Evolutionary conservation across 306 rosid species (phyloP).

Genomic region (Coriaria nepalensis): DNA sequence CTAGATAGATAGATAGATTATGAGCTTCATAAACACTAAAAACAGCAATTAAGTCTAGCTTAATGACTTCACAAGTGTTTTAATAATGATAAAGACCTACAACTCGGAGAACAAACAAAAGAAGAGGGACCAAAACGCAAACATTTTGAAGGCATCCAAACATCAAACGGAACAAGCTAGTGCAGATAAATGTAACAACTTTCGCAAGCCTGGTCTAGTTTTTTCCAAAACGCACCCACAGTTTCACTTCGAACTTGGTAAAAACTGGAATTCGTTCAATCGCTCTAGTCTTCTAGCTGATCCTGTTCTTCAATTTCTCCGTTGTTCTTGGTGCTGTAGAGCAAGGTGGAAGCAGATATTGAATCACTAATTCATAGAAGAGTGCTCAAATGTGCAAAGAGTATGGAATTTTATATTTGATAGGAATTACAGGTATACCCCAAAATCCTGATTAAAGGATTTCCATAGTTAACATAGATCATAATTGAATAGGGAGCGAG

Average conservation of each 20-base stretch:
- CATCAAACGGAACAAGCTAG: too few relatives aligned
- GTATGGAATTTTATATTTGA: too few relatives aligned
- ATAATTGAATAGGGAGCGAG: too few relatives aligned
- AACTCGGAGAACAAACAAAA: too few relatives aligned
- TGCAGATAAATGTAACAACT: not conserved
- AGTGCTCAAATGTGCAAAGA: too few relatives aligned
- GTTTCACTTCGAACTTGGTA: slow-evolving; percentile 6
- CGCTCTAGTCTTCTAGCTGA: slow-evolving; percentile 22
- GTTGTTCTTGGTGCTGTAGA: slow-evolving; percentile 75
- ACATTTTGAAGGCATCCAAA: too few relatives aligned
- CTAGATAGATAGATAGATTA: slow-evolving; percentile 21
- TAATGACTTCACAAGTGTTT: not conserved
- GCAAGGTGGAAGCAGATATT: slow-evolving; percentile 1
- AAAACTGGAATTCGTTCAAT: slow-evolving; percentile 22
- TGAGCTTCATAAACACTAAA: slow-evolving; percentile 44
- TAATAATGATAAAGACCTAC: not conserved
- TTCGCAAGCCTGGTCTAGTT: not conserved
- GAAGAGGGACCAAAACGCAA: too few relatives aligned
- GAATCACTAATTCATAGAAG: not conserved
- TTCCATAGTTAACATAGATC: too few relatives aligned
- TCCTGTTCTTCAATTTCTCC: slow-evolving; percentile 71
- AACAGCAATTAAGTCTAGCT: not conserved
- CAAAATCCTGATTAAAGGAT: too few relatives aligned
- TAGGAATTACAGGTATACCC: too few relatives aligned
- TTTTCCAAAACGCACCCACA: not conserved